Base-by-base conservation (phyloP, 2,329 filamentous ascomycete species). In the Elsinoe australis region DNA sequence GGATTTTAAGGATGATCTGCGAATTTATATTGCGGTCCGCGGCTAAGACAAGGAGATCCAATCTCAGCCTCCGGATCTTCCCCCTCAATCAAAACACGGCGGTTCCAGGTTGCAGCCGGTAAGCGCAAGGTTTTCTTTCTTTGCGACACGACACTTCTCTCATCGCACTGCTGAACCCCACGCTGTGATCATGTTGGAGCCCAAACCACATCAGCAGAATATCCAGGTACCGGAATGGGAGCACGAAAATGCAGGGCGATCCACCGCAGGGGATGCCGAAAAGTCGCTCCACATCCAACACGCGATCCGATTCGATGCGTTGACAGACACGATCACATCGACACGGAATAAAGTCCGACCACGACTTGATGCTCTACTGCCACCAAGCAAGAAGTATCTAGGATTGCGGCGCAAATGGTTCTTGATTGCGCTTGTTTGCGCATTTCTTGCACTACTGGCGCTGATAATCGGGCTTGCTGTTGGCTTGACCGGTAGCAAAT, bases 391-490 rank as follows among this genome's bases (percentile, higher is more conserved):
- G 48, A 60, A 56, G 32, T 70, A 69, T 47, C 48, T 69, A 36
- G 64, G 66, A 6, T 59, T 65, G 47, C 64, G 58, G 51, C 61
- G 67, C 41, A 63, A 62, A 19, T 59, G 61, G 2, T 62, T 71
- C 42, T 57, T 71, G 28, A 57, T 67, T 12, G 57, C 57, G 5
- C 48, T 69, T 21, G 52, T 55, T 14, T 58, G 60, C 15, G 48
- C 59, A 1, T 50, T 66, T 28, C 22, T 68, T 8, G 59, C 59
- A 17, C 49, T 69, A 6, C 50, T 71, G 12, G 65, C 59, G 5
- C 56, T 71, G 14, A 60, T 69, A 36, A 66, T 71, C 36, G 68
- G 68, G 8, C 61, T 71, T 10, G 63, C 67, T 34, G 67, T 65
- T 12, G 67, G 67, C 10, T 50, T 71, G 52, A 53, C 57, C 3